Conservation (phyloP, 164 flowering plant genomes). For the Dillenia suffruticosa region DNA sequence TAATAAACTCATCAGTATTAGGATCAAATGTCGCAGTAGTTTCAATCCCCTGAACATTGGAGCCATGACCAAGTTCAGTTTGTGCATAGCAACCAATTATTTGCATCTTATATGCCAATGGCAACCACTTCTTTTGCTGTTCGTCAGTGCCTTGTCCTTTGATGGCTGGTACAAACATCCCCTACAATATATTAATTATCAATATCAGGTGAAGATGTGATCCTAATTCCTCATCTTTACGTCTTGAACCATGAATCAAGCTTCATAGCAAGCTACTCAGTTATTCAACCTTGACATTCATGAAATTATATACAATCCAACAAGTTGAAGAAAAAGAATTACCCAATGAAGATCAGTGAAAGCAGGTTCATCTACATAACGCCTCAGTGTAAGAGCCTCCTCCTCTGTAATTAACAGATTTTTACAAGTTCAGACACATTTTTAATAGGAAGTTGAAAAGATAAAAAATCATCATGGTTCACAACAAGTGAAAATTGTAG, state of each 20-base stretch:
- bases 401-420: background rate
- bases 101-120: constrained; percentile 94
- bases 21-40: constrained; percentile 97
- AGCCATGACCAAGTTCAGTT: constrained; percentile 99
- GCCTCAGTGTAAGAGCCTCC: background rate
- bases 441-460: too few species aligned
- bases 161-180: constrained; percentile 93
- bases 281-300: background rate
- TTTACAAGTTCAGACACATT: too few species aligned
- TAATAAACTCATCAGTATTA: constrained; percentile 76
- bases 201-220: too few species aligned
- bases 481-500: background rate
- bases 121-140: constrained; percentile 91
- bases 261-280: too few species aligned
- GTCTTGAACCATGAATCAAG: too few species aligned
- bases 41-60: constrained; percentile 99
- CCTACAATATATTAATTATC: constrained; percentile 32
- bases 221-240: too few species aligned
- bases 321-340: background rate
- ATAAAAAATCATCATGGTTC: background rate
- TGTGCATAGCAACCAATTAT: constrained; percentile 99
- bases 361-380: background rate
- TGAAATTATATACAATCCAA: background rate
- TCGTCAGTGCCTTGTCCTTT: constrained; percentile 97
- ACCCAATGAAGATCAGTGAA: background rate